phyloP scores from a whole-genome alignment of 176 grass and related monocot species.

The Zoysia japonica region DNA sequence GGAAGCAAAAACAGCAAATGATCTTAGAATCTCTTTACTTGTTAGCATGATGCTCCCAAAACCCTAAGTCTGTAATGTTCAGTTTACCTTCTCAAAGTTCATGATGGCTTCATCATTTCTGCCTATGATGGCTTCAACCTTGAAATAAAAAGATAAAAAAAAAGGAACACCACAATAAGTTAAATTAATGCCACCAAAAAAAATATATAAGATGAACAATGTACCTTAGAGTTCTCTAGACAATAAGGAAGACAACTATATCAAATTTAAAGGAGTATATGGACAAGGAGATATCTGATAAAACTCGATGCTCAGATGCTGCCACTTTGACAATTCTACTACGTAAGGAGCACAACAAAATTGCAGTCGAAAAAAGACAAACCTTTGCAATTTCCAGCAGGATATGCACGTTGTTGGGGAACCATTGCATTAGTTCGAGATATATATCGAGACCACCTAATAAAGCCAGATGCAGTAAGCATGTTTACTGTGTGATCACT shows the following conservation, averaged over 20 bases:
- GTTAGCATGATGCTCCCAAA: neutral
- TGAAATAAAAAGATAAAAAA: conserved; percentile 45
- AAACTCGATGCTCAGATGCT: neutral
- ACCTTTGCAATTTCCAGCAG: conserved; percentile 95
- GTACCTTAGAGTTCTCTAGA: conserved; percentile 2
- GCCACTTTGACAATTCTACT: neutral
- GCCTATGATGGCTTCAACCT: conserved; percentile 92
- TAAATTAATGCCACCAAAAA: conserved; percentile 15
- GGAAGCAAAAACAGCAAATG: conserved; percentile 7
- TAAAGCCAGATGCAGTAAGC: conserved; percentile 23
- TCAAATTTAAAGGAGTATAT: conserved; percentile 21
- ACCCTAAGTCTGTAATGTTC: conserved; percentile 30
- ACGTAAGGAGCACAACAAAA: neutral
- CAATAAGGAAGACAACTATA: neutral
- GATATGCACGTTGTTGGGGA: conserved; percentile 92
- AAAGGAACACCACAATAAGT: conserved; percentile 22
- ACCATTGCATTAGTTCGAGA: conserved; percentile 81
- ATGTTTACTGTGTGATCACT: conserved; percentile 4
- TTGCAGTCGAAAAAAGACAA: conserved; percentile 32
- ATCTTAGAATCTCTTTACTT: neutral
- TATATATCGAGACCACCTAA: conserved; percentile 94
- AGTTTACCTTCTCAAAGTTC: conserved; percentile 93
- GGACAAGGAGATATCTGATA: conserved; percentile 10
- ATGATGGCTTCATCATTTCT: conserved; percentile 89
- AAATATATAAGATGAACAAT: conserved; percentile 12